These are phyloP conservation scores for Irpex sp. DNA, from an alignment of 1,284 basidiomycete species.

Conservation along the genomic window DNA sequence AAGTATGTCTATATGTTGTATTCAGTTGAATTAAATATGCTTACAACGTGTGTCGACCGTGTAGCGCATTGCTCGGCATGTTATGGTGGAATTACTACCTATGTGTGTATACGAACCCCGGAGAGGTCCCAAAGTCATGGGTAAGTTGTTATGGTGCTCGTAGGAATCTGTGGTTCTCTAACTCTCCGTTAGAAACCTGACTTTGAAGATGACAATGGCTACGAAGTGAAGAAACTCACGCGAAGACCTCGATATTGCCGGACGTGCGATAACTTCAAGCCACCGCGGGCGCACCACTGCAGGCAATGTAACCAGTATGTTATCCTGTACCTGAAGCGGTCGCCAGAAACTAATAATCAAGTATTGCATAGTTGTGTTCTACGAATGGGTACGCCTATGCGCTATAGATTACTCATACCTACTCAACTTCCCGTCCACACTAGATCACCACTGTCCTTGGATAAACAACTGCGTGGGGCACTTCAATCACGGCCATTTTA, in stretches of 20 bases:
- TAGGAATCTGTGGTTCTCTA: background rate
- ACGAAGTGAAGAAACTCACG: slow-evolving; percentile 84
- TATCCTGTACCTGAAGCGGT: background rate
- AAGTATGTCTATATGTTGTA: slow-evolving; percentile 54
- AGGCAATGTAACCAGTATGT: slow-evolving; percentile 73
- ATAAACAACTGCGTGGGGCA: slow-evolving; percentile 89
- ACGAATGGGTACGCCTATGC: slow-evolving; percentile 58
- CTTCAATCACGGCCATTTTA: slow-evolving; percentile 85
- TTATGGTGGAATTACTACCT: slow-evolving; percentile 86
- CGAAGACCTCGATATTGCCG: slow-evolving; percentile 79
- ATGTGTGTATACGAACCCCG: slow-evolving; percentile 78
- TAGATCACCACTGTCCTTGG: slow-evolving; percentile 92
- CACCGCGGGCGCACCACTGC: slow-evolving; percentile 85
- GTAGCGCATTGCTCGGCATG: slow-evolving; percentile 71
- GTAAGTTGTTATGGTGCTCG: slow-evolving; percentile 37
- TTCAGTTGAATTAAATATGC: background rate
- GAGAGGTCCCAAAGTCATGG: slow-evolving; percentile 77
- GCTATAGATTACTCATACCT: slow-evolving; percentile 8
- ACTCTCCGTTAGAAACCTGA: slow-evolving; percentile 59
- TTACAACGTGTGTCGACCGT: background rate
- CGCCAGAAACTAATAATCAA: background rate
- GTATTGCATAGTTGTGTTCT: slow-evolving; percentile 57
- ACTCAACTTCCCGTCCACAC: background rate
- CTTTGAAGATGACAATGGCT: slow-evolving; percentile 57
- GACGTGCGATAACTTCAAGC: slow-evolving; percentile 69